Conservation (phyloP, 257 asterid genomes). For the Catharanthus roseus region DNA sequence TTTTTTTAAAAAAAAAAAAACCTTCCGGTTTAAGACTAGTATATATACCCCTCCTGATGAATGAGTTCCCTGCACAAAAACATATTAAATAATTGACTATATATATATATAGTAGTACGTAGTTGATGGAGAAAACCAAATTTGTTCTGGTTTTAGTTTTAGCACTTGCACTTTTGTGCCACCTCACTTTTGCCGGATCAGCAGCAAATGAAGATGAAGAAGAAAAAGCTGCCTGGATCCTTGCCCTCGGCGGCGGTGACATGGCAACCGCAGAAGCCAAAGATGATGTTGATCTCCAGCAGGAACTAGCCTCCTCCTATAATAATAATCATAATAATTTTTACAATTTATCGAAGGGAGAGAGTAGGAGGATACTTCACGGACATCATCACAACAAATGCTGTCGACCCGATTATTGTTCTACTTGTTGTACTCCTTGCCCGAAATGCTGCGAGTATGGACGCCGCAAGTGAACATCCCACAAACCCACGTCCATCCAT, state of each 20-base stretch:
- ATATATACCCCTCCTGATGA: not conserved
- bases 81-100: too few species aligned
- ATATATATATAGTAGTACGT: too few species aligned
- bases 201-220: not conserved
- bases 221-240: not conserved
- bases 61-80: too few species aligned
- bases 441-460: not conserved
- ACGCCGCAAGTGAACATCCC: too few species aligned
- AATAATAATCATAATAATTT: too few species aligned
- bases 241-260: not conserved
- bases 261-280: too few species aligned
- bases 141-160: not conserved
- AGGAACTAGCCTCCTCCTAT: too few species aligned
- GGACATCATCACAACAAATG: not conserved
- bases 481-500: too few species aligned
- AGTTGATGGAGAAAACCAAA: not conserved
- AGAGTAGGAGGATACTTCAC: not conserved
- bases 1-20: too few species aligned
- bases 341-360: not conserved
- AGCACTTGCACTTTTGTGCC: not conserved
- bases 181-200: not conserved
- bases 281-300: too few species aligned
- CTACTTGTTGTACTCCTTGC: not conserved
- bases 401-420: not conserved
- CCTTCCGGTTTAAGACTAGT: too few species aligned